A percentile compares a stretch with the other conserved stretches of the same genome.
phyloP scores from a whole-genome alignment of 2,329 filamentous ascomycete species.

The Diaporthe citriasiana region DNA sequence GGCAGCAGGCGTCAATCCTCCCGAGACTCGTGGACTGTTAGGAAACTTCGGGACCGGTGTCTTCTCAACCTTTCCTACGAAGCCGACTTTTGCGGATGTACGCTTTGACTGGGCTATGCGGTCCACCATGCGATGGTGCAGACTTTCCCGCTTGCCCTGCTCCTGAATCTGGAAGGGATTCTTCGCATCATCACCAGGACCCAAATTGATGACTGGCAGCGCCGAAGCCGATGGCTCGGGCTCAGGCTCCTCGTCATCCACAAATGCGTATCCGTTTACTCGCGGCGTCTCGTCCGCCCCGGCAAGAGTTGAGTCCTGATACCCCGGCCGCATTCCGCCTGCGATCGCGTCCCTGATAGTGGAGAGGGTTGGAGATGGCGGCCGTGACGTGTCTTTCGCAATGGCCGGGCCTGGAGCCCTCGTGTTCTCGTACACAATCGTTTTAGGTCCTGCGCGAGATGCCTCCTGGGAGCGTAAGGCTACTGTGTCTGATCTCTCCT shows the following conservation, averaged over 20 bases:
- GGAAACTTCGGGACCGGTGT: constrained; percentile 79
- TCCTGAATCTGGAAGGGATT: constrained; percentile 87
- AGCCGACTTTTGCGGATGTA: constrained; percentile 69
- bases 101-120: constrained; percentile 81
- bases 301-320: constrained; percentile 71
- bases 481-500: constrained; percentile 68
- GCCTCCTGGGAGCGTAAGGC: constrained; percentile 77
- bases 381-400: constrained; percentile 60
- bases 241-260: constrained; percentile 82
- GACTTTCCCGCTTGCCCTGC: constrained; percentile 80
- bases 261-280: constrained; percentile 94
- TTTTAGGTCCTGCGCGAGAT: constrained; percentile 82
- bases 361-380: constrained; percentile 86
- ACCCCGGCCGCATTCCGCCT: constrained; percentile 74
- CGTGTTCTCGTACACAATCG: constrained; percentile 87
- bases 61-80: constrained; percentile 70
- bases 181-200: constrained; percentile 72
- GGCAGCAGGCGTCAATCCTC: constrained; percentile 80
- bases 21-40: constrained; percentile 71
- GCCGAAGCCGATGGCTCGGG: constrained; percentile 59
- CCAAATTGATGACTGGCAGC: constrained; percentile 67
- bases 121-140: constrained; percentile 91
- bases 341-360: constrained; percentile 88
- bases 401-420: constrained; percentile 72
- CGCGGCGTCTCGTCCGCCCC: constrained; percentile 84